Evolutionary conservation across 345 rosid species (phyloP).

Genomic region (Crucihimalaya himalaica): DNA sequence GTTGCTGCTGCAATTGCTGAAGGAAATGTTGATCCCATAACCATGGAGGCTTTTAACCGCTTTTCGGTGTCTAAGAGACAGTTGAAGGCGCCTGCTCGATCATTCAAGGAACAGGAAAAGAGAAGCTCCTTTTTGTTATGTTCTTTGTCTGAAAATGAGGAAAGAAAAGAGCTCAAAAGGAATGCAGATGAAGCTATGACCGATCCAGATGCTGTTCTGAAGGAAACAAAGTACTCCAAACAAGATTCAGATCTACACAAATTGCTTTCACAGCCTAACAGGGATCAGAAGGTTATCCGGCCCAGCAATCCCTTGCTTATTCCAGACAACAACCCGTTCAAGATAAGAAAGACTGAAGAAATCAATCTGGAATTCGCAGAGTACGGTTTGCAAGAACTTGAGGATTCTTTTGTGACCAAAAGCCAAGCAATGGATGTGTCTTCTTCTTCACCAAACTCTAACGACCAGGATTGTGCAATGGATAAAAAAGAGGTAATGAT

Average conservation of each 20-base stretch:
- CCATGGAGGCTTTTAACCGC: constrained; percentile 68
- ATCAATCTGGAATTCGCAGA: constrained; percentile 18
- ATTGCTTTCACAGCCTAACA: constrained; percentile 41
- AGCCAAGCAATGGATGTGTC: constrained; percentile 31
- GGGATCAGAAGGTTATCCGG: constrained; percentile 3
- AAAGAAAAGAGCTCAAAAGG: constrained; percentile 35
- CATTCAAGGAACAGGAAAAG: constrained; percentile 37
- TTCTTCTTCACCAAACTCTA: constrained; percentile 13
- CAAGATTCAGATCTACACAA: constrained; percentile 57
- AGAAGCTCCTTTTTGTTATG: constrained; percentile 37
- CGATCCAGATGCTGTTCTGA: constrained; percentile 31
- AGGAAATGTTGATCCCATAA: constrained; percentile 67
- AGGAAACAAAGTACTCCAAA: constrained; percentile 42
- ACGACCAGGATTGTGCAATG: background rate
- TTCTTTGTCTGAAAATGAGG: constrained; percentile 39
- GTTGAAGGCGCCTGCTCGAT: constrained; percentile 18
- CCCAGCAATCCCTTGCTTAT: constrained; percentile 36
- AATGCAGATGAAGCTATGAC: constrained; percentile 25
- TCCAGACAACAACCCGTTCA: constrained; percentile 68
- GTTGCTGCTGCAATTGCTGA: constrained; percentile 74
- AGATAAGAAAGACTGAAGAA: constrained; percentile 48
- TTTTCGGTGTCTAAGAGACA: constrained; percentile 33
- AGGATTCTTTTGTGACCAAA: constrained; percentile 34
- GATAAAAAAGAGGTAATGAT: constrained; percentile 29
- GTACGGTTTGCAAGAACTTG: constrained; percentile 12